phyloP scores from a whole-genome alignment of 2,329 filamentous ascomycete genomes.

The Penicillium rolfsii region DNA sequence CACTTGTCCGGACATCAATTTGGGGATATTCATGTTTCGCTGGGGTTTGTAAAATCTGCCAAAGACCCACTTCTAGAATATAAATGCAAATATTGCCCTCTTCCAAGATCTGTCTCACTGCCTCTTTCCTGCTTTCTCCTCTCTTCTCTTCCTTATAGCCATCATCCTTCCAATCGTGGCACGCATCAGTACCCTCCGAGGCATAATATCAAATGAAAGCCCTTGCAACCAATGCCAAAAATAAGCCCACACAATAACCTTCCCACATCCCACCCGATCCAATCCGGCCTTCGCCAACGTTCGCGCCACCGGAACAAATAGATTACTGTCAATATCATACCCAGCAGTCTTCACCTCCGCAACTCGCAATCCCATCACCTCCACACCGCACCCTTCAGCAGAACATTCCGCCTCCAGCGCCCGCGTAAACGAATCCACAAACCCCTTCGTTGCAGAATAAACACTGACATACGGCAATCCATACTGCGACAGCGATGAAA shows the following conservation, averaged over 20 bases:
- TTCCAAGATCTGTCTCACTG: neutral
- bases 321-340: conserved; percentile 25
- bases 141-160: conserved; percentile 15
- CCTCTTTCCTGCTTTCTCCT: conserved; percentile 15
- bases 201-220: conserved; percentile 23
- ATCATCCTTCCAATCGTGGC: conserved; percentile 15
- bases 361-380: conserved; percentile 46
- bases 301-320: conserved; percentile 36
- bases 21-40: conserved; percentile 8
- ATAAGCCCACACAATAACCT: conserved; percentile 36
- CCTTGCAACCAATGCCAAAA: conserved; percentile 39
- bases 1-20: conserved; percentile 9
- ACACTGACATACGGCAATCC: conserved; percentile 53
- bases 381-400: conserved; percentile 41
- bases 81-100: neutral
- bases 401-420: conserved; percentile 50
- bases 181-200: conserved; percentile 23
- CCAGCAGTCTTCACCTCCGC: conserved; percentile 37
- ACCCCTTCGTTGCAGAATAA: conserved; percentile 55
- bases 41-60: conserved; percentile 12
- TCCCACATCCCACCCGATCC: conserved; percentile 41
- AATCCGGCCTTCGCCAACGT: conserved; percentile 39
- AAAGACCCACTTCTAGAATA: conserved; percentile 1
- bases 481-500: conserved; percentile 52
- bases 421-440: conserved; percentile 46